Conservation (phyloP, 129 eudicot genomes). For the Escallonia herrerae region DNA sequence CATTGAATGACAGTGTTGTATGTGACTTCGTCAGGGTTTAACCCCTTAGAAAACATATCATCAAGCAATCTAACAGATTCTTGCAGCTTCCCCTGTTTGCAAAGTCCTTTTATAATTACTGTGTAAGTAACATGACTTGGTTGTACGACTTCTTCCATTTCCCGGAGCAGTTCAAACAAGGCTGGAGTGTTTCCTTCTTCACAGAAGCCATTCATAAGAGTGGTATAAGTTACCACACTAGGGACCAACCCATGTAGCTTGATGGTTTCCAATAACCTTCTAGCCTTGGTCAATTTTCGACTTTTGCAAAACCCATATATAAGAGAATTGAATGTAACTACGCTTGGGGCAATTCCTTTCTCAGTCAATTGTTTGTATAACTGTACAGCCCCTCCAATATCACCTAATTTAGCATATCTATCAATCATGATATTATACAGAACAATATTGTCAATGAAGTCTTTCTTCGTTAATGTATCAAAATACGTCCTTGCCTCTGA, state of each 20-base stretch:
- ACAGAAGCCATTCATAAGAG: slow-evolving; percentile 66
- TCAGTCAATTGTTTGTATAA: slow-evolving; percentile 33
- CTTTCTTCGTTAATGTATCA: slow-evolving; percentile 28
- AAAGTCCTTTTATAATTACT: slow-evolving; percentile 62
- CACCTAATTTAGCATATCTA: slow-evolving; percentile 61
- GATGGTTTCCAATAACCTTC: slow-evolving; percentile 34
- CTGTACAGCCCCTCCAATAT: slow-evolving; percentile 32
- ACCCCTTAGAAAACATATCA: slow-evolving; percentile 47
- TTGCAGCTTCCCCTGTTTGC: slow-evolving; percentile 50
- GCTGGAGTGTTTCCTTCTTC: slow-evolving; percentile 44
- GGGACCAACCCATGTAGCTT: slow-evolving; percentile 52
- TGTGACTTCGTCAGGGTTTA: slow-evolving; percentile 52
- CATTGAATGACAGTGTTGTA: slow-evolving; percentile 76
- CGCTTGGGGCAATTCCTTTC: slow-evolving; percentile 56
- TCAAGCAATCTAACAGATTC: slow-evolving; percentile 42
- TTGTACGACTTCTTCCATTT: slow-evolving; percentile 50
- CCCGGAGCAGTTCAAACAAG: slow-evolving; percentile 36
- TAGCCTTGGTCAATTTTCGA: slow-evolving; percentile 41
- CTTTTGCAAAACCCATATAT: slow-evolving; percentile 64
- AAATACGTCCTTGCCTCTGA: slow-evolving; percentile 62
- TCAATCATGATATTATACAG: slow-evolving; percentile 79
- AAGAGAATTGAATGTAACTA: slow-evolving; percentile 78
- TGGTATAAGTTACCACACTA: slow-evolving; percentile 65
- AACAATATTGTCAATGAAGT: slow-evolving; percentile 36
- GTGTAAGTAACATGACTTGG: slow-evolving; percentile 76